These are phyloP conservation scores for Ophiostoma piceae DNA, from an alignment of 2,329 filamentous ascomycete genomes.

Conservation along the genomic window DNA sequence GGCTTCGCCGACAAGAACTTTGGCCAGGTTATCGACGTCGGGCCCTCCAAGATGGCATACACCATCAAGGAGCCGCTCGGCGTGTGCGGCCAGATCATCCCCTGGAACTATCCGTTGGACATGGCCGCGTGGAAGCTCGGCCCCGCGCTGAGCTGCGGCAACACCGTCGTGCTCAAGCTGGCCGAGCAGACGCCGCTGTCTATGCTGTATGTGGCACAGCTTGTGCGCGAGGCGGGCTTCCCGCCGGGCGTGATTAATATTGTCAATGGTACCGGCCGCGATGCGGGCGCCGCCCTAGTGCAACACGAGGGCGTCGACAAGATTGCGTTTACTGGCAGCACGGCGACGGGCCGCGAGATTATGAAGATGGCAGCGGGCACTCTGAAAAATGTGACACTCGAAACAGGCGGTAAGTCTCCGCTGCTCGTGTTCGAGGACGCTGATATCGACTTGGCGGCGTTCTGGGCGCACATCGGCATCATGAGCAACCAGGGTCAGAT, in stretches of 20 bases:
- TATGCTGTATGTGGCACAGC: slow-evolving; percentile 55
- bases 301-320: slow-evolving; percentile 62
- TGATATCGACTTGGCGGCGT: slow-evolving; percentile 58
- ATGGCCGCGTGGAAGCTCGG: slow-evolving; percentile 72
- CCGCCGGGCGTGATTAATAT: slow-evolving; percentile 70
- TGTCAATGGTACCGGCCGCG: slow-evolving; percentile 60
- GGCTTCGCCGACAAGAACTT: slow-evolving; percentile 76
- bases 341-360: slow-evolving; percentile 59
- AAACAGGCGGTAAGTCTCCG: slow-evolving; percentile 57
- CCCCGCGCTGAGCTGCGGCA: slow-evolving; percentile 57
- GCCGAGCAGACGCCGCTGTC: slow-evolving; percentile 59
- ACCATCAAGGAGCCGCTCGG: slow-evolving; percentile 71
- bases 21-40: slow-evolving; percentile 70
- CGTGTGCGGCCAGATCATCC: slow-evolving; percentile 69
- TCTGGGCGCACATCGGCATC: slow-evolving; percentile 42
- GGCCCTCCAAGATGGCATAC: slow-evolving; percentile 66
- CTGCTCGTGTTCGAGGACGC: slow-evolving; percentile 56
- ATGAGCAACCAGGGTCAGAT: slow-evolving; percentile 58
- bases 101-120: slow-evolving; percentile 67
- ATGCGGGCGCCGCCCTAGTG: slow-evolving; percentile 61
- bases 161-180: slow-evolving; percentile 57
- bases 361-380: slow-evolving; percentile 61
- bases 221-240: slow-evolving; percentile 66
- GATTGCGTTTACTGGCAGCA: slow-evolving; percentile 69
- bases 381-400: slow-evolving; percentile 55